These are phyloP conservation scores for Brachypodium distachyon DNA, from an alignment of 202 grass and related monocot genomes.

Conservation along the genomic window DNA sequence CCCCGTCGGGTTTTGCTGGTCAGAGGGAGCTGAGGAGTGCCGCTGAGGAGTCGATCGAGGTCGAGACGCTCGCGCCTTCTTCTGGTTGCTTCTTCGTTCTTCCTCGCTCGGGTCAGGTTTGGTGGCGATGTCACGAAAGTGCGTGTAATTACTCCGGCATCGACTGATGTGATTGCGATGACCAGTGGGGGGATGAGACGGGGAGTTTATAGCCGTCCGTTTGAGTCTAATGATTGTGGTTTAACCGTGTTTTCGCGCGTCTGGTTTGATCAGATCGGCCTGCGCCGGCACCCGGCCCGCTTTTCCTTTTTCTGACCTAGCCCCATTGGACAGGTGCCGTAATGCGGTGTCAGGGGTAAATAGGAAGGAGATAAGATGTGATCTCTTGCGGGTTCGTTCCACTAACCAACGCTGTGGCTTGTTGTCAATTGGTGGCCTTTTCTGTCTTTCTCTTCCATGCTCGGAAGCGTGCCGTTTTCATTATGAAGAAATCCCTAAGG, in stretches of 20 bases:
- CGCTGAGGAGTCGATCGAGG: neutral
- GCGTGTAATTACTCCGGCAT: neutral
- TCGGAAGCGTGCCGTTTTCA: too few species aligned
- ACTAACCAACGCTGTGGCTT: neutral
- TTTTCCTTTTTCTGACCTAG: neutral
- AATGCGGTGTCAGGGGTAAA: conserved; percentile 23
- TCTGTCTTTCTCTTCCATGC: too few species aligned
- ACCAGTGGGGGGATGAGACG: neutral
- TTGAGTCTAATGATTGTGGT: neutral
- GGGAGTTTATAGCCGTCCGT: conserved; percentile 14
- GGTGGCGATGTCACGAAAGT: conserved; percentile 1
- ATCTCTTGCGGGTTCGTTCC: conserved; percentile 8
- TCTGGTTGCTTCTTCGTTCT: conserved; percentile 1
- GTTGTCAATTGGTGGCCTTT: neutral
- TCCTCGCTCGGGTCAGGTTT: neutral
- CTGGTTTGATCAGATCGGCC: neutral
- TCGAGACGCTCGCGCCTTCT: neutral
- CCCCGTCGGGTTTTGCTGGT: neutral
- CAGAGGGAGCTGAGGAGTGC: too few species aligned
- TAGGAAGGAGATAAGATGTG: conserved; percentile 19
- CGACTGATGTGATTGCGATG: neutral
- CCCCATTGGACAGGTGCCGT: neutral
- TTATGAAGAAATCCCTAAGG: too few species aligned
- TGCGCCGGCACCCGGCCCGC: conserved; percentile 9
- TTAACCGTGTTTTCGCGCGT: neutral